Base-by-base conservation (phyloP, 495 filamentous ascomycete species). In the Podospora sp. region DNA sequence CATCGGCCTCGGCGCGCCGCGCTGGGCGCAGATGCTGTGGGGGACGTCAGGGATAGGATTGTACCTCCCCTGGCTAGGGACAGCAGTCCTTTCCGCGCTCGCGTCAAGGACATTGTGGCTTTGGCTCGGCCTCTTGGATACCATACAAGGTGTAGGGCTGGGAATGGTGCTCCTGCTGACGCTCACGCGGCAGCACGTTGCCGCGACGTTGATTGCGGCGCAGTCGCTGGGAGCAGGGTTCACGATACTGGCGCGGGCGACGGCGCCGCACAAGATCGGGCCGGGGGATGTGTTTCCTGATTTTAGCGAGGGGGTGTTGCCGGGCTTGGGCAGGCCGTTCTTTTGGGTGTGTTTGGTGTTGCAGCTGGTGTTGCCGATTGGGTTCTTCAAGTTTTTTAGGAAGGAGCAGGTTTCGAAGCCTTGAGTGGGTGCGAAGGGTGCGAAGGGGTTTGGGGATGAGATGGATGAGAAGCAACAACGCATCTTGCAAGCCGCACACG, bases 351-450 rank as follows among this genome's bases (percentile, higher is more conserved):
- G 81, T 6, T 67, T 91, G 6, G 56, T 82, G 3, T 76, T 85
- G 66, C 90, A 92, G 73, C 62, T 88, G 36, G 85, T 92, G 71
- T 74, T 86, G 50, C 87, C 88, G 14, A 89, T 88, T 71, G 81
- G 88, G 18, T 70, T 70, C 33, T 70, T 70, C 20, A 77, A 83
- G 69, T 90, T 89, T 76, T 91, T 90, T 78, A 81, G 89, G 56
- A 89, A 88, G 79, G 89, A 90, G 75, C 88, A 90, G 74, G 82
- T 90, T 65, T 84, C 81, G 35, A 91, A 90, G 80, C 89, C 89
- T 16, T 88, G 24, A 69, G 29, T 14, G 16, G 16, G 16, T 33
- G 8, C n/a, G n/a, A n/a, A n/a, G n/a, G n/a, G n/a, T n/a, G n/a
- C n/a, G n/a, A n/a, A n/a, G n/a, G n/a, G n/a, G n/a, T n/a, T n/a